Base-by-base conservation (phyloP, 2,329 filamentous ascomycete species). In the Annulohypoxylon truncatum region DNA sequence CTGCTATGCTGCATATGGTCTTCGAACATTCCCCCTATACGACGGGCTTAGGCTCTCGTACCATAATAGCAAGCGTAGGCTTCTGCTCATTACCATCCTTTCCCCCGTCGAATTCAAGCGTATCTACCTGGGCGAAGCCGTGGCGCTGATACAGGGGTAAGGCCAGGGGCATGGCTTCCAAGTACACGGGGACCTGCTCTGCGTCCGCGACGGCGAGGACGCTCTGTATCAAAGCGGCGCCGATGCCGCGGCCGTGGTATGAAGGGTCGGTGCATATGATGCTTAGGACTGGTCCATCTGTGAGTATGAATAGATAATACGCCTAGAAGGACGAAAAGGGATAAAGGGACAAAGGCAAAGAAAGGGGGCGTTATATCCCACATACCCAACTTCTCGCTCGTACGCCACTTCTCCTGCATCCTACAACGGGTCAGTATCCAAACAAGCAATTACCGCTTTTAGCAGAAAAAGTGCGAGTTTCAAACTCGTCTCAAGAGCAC, bases 231-330 rank as follows among this genome's bases (percentile, higher is more conserved):
- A 75, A 54, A 8, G 71, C 70, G 15, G 71, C 35, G 50, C 57
- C 74, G 61, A 76, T 58, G 22, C 74, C 74, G 18, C 68, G 71
- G 35, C 74, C 69, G 33, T 72, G 72, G 61, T 74, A 72, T 15
- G 59, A 67, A 1, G 69, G 71, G 13, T 70, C 68, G 1, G 72
- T 69, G 61, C 69, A 74, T 54, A 76, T 42, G 50, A 73, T 68
- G 44, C 68, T 68, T 40, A 76, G 71, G 2, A 59, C 74, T 74
- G 15, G 33, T 28, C 5, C 7, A n/a, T 22, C 22, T 13, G 20
- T 29, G 1, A 15, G 18, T 47, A 20, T 6, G 22, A 46, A 29
- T 28, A 22, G 35, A 20, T 10, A 38, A n/a, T n/a, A n/a, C n/a
- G n/a, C n/a, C n/a, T n/a, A n/a, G n/a, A n/a, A n/a, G n/a, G 13